Evolutionary conservation across 139 green algal species (phyloP).

Genomic region (Chlamydomonas applanata): DNA sequence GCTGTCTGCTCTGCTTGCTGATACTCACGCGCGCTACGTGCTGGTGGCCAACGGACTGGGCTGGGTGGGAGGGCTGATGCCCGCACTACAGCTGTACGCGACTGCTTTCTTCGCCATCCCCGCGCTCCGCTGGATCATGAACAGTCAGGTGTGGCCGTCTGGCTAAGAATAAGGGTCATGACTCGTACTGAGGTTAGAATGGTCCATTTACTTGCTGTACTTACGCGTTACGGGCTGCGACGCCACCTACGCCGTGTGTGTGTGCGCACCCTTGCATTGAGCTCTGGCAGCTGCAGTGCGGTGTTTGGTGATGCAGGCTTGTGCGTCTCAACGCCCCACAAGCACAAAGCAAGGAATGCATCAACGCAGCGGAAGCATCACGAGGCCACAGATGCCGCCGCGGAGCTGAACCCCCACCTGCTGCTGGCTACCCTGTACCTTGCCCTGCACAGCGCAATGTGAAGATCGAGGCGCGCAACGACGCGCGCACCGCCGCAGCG

Average conservation of each 20-base stretch:
- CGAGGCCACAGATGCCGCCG: too few relatives aligned
- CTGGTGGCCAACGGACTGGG: conserved; percentile 18
- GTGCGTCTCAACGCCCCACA: too few relatives aligned
- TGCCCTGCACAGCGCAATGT: conserved; percentile 66
- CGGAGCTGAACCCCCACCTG: too few relatives aligned
- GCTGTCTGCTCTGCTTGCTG: conserved; percentile 50
- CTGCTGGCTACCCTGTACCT: conserved; percentile 30
- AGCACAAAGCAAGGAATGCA: too few relatives aligned
- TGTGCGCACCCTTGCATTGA: too few relatives aligned
- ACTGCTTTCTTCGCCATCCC: conserved; percentile 88
- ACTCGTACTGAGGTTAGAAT: background rate
- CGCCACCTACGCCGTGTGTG: too few relatives aligned
- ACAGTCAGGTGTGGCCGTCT: background rate
- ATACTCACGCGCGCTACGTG: conserved; percentile 6
- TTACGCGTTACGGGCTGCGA: too few relatives aligned
- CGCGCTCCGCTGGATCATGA: conserved; percentile 29
- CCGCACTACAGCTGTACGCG: conserved; percentile 79
- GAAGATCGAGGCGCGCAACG: conserved; percentile 75
- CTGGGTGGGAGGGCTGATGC: conserved; percentile 22
- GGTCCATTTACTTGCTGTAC: too few relatives aligned
- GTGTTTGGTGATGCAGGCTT: too few relatives aligned
- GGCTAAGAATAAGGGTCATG: too few relatives aligned
- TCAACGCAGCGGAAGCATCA: too few relatives aligned
- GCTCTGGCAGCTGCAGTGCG: too few relatives aligned
- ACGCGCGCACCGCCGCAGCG: conserved; percentile 40